A percentile compares a stretch with the other conserved stretches of the same genome.
phyloP scores from a whole-genome alignment of 139 green algal genomes.

The Picochlorum costavermella region DNA sequence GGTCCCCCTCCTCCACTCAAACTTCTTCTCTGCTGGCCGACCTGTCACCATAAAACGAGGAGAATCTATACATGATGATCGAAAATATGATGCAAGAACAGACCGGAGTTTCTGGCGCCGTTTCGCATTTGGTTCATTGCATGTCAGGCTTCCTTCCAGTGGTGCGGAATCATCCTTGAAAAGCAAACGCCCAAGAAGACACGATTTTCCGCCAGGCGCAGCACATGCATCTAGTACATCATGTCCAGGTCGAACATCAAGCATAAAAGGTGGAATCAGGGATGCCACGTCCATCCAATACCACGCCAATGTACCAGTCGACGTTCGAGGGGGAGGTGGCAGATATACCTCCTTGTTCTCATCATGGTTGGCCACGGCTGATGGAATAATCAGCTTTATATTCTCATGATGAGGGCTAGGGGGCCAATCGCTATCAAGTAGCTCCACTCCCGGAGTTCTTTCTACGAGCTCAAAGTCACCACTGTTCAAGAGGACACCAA shows the following conservation, averaged over 20 bases:
- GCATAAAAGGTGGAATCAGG: slow-evolving; percentile 44
- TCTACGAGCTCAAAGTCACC: too few relatives aligned
- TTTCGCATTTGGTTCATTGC: neutral
- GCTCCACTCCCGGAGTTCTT: too few relatives aligned
- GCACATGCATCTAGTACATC: slow-evolving; percentile 1
- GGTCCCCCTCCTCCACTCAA: neutral
- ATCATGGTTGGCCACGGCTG: too few relatives aligned
- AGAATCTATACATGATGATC: neutral
- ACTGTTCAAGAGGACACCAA: too few relatives aligned
- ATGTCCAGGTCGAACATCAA: slow-evolving; percentile 11
- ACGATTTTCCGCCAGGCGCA: neutral
- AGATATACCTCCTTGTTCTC: neutral
- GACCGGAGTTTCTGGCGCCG: neutral
- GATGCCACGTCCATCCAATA: slow-evolving; percentile 61
- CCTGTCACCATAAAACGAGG: neutral
- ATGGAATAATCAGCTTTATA: too few relatives aligned
- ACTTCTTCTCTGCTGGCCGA: neutral
- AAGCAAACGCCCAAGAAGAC: neutral
- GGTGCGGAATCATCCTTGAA: neutral
- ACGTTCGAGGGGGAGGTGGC: neutral
- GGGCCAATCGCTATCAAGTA: too few relatives aligned
- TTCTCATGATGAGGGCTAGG: too few relatives aligned
- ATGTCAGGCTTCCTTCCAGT: neutral
- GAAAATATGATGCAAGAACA: too few relatives aligned
- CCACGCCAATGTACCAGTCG: slow-evolving; percentile 12